Percentiles rank a stretch among this genome's conserved stretches.
Evolutionary conservation across 179 eudicot genomes (phyloP).

Genomic region (Heliamphora pulchella): DNA sequence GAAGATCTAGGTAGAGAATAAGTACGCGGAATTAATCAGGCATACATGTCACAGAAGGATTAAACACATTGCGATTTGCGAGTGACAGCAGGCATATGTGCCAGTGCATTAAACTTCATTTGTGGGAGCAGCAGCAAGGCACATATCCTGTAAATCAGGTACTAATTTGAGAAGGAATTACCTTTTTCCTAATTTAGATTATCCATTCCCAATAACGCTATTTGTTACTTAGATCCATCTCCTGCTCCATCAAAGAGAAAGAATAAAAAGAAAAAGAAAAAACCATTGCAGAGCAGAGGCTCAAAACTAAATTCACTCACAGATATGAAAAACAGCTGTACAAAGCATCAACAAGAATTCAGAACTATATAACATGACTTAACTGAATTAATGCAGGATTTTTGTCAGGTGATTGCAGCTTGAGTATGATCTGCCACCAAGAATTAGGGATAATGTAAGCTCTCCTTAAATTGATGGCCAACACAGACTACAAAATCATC

Average conservation of each 20-base stretch:
- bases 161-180: background rate
- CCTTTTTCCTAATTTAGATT: background rate
- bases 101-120: conserved; percentile 5
- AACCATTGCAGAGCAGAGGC: background rate
- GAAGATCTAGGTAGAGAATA: background rate
- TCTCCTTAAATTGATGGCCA: background rate
- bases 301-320: background rate
- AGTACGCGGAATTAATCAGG: background rate
- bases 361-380: background rate
- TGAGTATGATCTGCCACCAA: background rate
- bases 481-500: background rate
- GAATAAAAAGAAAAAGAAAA: background rate
- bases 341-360: background rate
- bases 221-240: background rate
- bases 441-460: background rate
- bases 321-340: background rate
- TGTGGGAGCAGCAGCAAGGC: background rate
- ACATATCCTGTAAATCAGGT: background rate
- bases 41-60: background rate
- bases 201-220: background rate
- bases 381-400: background rate
- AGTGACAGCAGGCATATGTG: background rate
- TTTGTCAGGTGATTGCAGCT: background rate
- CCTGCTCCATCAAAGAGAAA: background rate
- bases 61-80: background rate